These are phyloP conservation scores for Aciculosporium take DNA, from an alignment of 2,329 filamentous ascomycete genomes.

Conservation along the genomic window DNA sequence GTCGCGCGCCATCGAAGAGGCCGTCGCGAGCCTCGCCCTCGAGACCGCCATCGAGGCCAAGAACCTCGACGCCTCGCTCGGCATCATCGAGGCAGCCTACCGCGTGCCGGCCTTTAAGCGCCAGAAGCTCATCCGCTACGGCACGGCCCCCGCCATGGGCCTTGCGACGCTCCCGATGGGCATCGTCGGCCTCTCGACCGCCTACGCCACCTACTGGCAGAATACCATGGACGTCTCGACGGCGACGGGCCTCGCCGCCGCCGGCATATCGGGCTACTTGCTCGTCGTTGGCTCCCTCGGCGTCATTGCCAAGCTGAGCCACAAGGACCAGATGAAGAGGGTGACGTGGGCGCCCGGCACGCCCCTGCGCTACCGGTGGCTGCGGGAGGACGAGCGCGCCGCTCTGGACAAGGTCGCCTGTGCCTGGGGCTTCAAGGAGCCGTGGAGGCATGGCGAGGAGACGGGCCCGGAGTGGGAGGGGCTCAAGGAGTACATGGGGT, in stretches of 20 bases:
- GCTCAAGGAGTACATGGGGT: constrained; percentile 67
- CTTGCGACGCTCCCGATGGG: constrained; percentile 49
- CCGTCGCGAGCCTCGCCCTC: constrained; percentile 59
- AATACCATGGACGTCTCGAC: constrained; percentile 63
- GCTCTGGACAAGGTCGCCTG: constrained; percentile 75
- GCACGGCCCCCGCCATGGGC: constrained; percentile 43
- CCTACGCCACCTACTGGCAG: constrained; percentile 27
- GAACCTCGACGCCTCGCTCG: constrained; percentile 64
- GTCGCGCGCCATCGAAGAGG: constrained; percentile 56
- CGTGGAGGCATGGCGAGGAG: constrained; percentile 71
- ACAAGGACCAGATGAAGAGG: constrained; percentile 89
- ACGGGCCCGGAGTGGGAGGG: constrained; percentile 81
- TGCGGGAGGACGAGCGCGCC: constrained; percentile 78
- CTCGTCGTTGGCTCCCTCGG: constrained; percentile 70
- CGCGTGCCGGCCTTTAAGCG: constrained; percentile 50
- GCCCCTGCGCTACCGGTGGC: constrained; percentile 66
- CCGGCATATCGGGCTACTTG: constrained; percentile 71
- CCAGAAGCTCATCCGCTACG: constrained; percentile 51
- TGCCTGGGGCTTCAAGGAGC: constrained; percentile 83
- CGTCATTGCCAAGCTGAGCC: constrained; percentile 67
- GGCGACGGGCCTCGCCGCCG: constrained; percentile 66
- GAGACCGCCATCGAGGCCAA: constrained; percentile 65
- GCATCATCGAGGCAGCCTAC: constrained; percentile 58
- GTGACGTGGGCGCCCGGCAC: constrained; percentile 82
- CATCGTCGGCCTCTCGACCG: constrained; percentile 53